phyloP scores from a whole-genome alignment of 1,284 basidiomycete species.

The Pascua guehoae region DNA sequence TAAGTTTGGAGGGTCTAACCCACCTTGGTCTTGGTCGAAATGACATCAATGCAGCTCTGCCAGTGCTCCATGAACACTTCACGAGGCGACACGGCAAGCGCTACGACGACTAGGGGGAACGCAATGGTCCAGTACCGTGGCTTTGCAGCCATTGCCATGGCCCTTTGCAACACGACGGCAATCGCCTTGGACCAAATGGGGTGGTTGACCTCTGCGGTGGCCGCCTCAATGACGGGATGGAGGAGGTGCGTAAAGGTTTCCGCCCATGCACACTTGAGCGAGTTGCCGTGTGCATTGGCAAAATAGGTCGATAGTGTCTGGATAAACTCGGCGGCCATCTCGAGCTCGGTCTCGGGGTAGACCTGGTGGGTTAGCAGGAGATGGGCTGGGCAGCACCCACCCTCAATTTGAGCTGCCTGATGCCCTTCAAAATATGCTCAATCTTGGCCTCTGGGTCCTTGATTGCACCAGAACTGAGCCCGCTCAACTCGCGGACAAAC shows the following conservation, averaged over 20 bases:
- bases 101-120: slow-evolving; percentile 78
- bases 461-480: slow-evolving; percentile 65
- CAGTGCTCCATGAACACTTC: slow-evolving; percentile 81
- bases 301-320: slow-evolving; percentile 78
- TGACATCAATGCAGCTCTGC: slow-evolving; percentile 66
- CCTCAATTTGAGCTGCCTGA: slow-evolving; percentile 75
- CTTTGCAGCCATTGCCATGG: slow-evolving; percentile 80
- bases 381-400: no score
- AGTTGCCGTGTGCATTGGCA: slow-evolving; percentile 75
- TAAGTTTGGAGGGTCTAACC: slow-evolving; percentile 12
- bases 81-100: slow-evolving; percentile 81
- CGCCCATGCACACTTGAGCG: slow-evolving; percentile 80
- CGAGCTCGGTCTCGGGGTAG: slow-evolving; percentile 89
- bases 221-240: slow-evolving; percentile 89
- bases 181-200: slow-evolving; percentile 91
- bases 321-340: slow-evolving; percentile 89
- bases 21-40: slow-evolving; percentile 76
- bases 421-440: slow-evolving; percentile 74
- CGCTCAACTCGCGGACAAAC: slow-evolving; percentile 73
- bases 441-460: slow-evolving; percentile 76
- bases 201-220: slow-evolving; percentile 93
- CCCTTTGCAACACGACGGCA: slow-evolving; percentile 76
- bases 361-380: slow-evolving; percentile 59
- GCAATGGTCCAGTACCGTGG: slow-evolving; percentile 87
- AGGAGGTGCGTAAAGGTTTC: slow-evolving; percentile 75